A percentile compares a stretch with the other conserved stretches of the same genome.
These are phyloP conservation scores for Dionaea muscipula DNA, from an alignment of 179 eudicot species.

Conservation along the genomic window DNA sequence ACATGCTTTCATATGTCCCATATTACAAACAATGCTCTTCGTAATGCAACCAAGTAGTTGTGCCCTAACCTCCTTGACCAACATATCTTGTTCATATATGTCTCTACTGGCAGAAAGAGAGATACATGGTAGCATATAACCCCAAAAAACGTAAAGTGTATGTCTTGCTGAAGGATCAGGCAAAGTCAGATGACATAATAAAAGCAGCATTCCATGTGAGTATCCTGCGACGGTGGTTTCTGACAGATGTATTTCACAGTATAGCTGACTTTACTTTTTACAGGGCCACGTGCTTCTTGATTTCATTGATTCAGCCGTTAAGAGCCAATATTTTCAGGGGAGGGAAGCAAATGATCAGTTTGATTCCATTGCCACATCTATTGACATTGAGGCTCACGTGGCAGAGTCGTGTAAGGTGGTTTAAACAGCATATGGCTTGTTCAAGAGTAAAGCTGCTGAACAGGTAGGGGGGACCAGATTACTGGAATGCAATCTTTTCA, in stretches of 20 bases:
- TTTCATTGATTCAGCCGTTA: slow-evolving; percentile 47
- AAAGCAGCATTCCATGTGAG: slow-evolving; percentile 96
- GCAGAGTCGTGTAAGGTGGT: slow-evolving; percentile 73
- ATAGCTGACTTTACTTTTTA: slow-evolving; percentile 9
- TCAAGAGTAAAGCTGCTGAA: slow-evolving; percentile 83
- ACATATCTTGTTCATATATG: background rate
- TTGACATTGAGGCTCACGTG: slow-evolving; percentile 54
- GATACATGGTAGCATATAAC: slow-evolving; percentile 73
- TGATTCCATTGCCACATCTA: slow-evolving; percentile 23
- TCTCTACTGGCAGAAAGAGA: slow-evolving; percentile 41
- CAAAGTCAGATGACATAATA: slow-evolving; percentile 84
- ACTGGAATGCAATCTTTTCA: background rate
- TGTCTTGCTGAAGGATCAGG: slow-evolving; percentile 91
- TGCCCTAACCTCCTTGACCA: background rate
- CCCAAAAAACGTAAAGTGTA: slow-evolving; percentile 71
- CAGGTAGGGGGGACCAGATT: slow-evolving; percentile 34
- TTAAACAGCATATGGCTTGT: slow-evolving; percentile 63
- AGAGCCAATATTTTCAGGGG: slow-evolving; percentile 22
- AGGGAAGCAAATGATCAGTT: slow-evolving; percentile 26
- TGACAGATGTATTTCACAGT: background rate
- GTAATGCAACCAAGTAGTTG: background rate
- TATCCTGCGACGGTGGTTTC: background rate
- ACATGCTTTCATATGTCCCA: too few relatives aligned
- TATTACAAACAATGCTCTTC: too few relatives aligned
- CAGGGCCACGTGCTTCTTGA: slow-evolving; percentile 91